Percentiles rank a stretch among this genome's conserved stretches.
These are phyloP conservation scores for Sarcomyxa edulis DNA, from an alignment of 768 basidiomycete genomes.

Conservation along the genomic window DNA sequence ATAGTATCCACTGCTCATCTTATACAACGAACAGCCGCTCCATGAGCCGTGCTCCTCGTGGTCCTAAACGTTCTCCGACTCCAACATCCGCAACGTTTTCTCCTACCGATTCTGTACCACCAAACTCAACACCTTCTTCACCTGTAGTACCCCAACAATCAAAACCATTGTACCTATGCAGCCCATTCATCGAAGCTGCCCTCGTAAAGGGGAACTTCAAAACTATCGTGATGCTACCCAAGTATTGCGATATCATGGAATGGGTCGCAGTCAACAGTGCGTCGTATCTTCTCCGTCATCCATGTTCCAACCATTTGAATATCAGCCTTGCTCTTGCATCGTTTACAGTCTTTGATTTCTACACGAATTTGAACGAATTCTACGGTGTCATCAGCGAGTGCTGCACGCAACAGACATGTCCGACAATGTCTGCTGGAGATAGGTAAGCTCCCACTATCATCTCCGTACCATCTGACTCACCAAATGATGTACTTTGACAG, in stretches of 20 bases:
- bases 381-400: constrained; percentile 94
- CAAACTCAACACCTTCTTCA: constrained; percentile 32
- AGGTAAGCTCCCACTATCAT: constrained; percentile 48
- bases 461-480: constrained; percentile 2
- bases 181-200: constrained; percentile 95
- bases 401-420: constrained; percentile 86
- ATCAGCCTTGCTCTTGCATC: neutral
- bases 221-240: constrained; percentile 92
- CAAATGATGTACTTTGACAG: constrained; percentile 35
- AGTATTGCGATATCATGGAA: constrained; percentile 97
- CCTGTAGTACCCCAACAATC: constrained; percentile 24
- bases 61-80: constrained; percentile 68
- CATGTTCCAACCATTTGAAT: neutral
- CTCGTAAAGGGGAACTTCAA: constrained; percentile 98
- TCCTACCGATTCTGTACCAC: constrained; percentile 37
- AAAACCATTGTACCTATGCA: constrained; percentile 84
- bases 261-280: constrained; percentile 82
- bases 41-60: constrained; percentile 69
- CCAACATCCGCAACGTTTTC: constrained; percentile 64
- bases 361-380: constrained; percentile 94
- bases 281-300: constrained; percentile 21
- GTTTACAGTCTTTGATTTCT: constrained; percentile 88
- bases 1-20: constrained; percentile 6
- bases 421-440: constrained; percentile 89
- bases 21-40: constrained; percentile 44